Evolutionary conservation across 1,284 basidiomycete species (phyloP).

Genomic region (Papiliotrema flavescens): DNA sequence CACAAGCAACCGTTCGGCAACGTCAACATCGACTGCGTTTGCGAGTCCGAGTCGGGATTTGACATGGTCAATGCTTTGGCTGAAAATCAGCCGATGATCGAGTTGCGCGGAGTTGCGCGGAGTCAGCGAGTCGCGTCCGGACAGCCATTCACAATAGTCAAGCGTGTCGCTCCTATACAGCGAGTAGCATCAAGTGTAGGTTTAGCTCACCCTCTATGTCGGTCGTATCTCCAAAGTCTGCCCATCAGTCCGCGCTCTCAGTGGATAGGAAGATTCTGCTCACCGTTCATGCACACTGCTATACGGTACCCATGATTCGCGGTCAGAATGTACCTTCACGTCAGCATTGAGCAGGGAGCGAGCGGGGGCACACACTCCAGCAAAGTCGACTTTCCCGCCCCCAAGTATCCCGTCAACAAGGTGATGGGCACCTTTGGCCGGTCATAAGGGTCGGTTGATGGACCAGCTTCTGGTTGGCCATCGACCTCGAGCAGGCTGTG

Average conservation of each 20-base stretch:
- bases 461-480: slow-evolving; percentile 6
- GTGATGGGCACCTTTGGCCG: slow-evolving; percentile 68
- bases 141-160: too few relatives aligned
- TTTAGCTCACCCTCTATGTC: slow-evolving; percentile 48
- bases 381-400: slow-evolving; percentile 80
- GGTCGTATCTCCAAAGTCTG: slow-evolving; percentile 51
- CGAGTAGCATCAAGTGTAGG: not conserved
- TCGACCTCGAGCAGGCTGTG: not conserved
- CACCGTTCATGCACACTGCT: slow-evolving; percentile 91
- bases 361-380: slow-evolving; percentile 51
- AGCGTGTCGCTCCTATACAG: too few relatives aligned
- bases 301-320: slow-evolving; percentile 89
- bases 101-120: too few relatives aligned
- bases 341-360: not conserved
- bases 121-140: too few relatives aligned
- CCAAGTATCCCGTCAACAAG: slow-evolving; percentile 86
- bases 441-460: slow-evolving; percentile 13
- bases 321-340: slow-evolving; percentile 72
- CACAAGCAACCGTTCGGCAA: slow-evolving; percentile 91
- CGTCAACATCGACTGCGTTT: slow-evolving; percentile 60
- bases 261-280: slow-evolving; percentile 3
- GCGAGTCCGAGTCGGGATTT: slow-evolving; percentile 51
- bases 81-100: not conserved
- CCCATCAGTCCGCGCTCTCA: not conserved
- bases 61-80: slow-evolving; percentile 55